phyloP scores from a whole-genome alignment of 2,329 filamentous ascomycete species.

The Bipolaris bicolor region DNA sequence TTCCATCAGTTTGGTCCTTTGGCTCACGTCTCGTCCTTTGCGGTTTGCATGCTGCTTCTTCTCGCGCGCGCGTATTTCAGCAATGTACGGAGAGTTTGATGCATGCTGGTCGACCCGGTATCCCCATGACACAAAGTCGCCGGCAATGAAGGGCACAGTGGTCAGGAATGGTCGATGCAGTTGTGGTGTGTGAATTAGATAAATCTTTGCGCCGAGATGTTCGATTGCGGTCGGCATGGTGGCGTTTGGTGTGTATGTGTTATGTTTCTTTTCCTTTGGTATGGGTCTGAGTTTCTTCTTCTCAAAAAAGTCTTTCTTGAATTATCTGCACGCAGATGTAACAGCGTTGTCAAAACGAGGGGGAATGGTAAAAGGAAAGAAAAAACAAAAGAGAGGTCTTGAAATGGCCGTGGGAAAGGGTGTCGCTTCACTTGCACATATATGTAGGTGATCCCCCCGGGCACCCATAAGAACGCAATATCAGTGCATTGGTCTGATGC shows the following conservation, averaged over 20 bases:
- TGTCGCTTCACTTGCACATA: not conserved
- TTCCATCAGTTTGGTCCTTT: constrained; percentile 22
- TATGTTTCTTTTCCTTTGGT: not conserved
- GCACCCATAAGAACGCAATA: not conserved
- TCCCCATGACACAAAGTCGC: constrained; percentile 25
- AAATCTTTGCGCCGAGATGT: constrained; percentile 9
- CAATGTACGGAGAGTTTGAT: constrained; percentile 19
- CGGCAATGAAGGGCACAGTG: constrained; percentile 23
- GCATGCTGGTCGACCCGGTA: constrained; percentile 20
- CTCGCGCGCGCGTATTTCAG: constrained; percentile 20
- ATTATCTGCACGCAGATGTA: too few relatives aligned
- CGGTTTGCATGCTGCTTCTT: constrained; percentile 6
- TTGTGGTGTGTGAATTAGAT: constrained; percentile 16
- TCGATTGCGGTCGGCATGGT: constrained; percentile 4
- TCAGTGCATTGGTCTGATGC: not conserved
- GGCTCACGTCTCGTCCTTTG: constrained; percentile 8
- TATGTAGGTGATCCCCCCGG: not conserved
- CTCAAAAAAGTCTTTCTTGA: too few relatives aligned
- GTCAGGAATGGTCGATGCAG: constrained; percentile 20
- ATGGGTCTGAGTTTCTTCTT: too few relatives aligned
- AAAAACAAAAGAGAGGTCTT: not conserved
- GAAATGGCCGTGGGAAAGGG: not conserved
- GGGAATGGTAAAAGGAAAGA: not conserved
- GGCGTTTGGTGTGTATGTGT: not conserved
- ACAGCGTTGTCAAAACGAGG: too few relatives aligned